Base-by-base conservation (phyloP, 176 grass and related monocot genomes). In the Poa annua region DNA sequence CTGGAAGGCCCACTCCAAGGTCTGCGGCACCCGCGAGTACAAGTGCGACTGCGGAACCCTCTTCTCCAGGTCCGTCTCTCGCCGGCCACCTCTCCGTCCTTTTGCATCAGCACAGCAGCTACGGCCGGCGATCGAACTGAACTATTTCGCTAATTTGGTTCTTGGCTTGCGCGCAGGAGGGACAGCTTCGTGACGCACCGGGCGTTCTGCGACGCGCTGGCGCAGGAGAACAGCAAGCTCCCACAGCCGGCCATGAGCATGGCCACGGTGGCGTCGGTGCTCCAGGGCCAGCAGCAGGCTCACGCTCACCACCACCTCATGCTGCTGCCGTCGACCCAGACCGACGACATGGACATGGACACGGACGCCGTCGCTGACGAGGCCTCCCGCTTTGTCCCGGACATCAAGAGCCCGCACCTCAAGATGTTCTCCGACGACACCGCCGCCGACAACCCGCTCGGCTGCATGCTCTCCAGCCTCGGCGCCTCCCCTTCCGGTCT, bases 1-100 rank as follows among this genome's bases (percentile, higher is more conserved):
- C 84, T 99, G 97, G 93, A 99, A 99, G 81, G 97, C 97, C 0
- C 97, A 99, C 88, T 80, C 93, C 88, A 99, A 99, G 84, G 87
- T 99, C 60, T 99, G 97, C 73, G 97, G 97, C 87, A 99, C 93
- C 3, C 90, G 97, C 45, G 97, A 99, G 79, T 96, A 96, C 81
- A 93, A 87, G 79, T 99, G 97, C 82, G 91, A 96, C 65, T 99
- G 97, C 81, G 97, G 97, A 81, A 94, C 91, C 5, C 77, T 99
- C 85, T 99, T 99, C 89, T 99, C 97, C 71, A 99, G 97, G 96
- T 93, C 4, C 16, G 72, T 6, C 60, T 50, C 11, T 48, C 24
- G 2, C 61, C 24, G 61, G 61, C 26, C 61, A 29, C 22, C 11
- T 32, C 25, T 63, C 14, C 11, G 11, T 26, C 13, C 12, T 0